Conservation (phyloP, 441 rosid genomes). For the Eruca vesicaria region DNA sequence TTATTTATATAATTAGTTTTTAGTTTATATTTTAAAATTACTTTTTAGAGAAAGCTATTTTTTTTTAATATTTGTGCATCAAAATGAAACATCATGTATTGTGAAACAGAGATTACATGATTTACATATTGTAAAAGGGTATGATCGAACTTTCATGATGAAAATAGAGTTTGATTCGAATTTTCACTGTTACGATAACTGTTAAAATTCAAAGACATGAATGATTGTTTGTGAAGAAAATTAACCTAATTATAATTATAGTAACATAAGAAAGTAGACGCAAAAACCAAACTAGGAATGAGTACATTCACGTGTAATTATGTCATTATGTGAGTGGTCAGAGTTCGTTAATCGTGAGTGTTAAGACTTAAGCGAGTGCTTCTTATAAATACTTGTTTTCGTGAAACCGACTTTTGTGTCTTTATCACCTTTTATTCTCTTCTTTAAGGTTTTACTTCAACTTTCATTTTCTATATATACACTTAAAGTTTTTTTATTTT, state of each 20-base stretch:
- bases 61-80: too few relatives aligned
- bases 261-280: slow-evolving; percentile 18
- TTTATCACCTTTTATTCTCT: slow-evolving; percentile 17
- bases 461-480: slow-evolving; percentile 12
- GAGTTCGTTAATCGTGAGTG: slow-evolving; percentile 39
- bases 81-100: too few relatives aligned
- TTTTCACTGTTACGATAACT: slow-evolving; percentile 13
- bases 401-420: slow-evolving; percentile 25
- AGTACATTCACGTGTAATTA: slow-evolving; percentile 17
- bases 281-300: slow-evolving; percentile 6
- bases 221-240: slow-evolving; percentile 26
- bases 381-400: slow-evolving; percentile 13
- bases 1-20: too few relatives aligned
- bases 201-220: slow-evolving; percentile 18
- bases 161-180: slow-evolving; percentile 12
- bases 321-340: slow-evolving; percentile 26
- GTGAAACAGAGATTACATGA: too few relatives aligned
- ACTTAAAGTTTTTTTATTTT: not conserved
- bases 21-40: too few relatives aligned
- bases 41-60: too few relatives aligned
- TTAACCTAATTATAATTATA: slow-evolving; percentile 22
- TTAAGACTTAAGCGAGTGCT: slow-evolving; percentile 21
- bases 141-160: not conserved
- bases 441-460: slow-evolving; percentile 37
- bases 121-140: not conserved